These are phyloP conservation scores for Ascochyta fabae DNA, from an alignment of 2,329 filamentous ascomycete species.

Conservation along the genomic window DNA sequence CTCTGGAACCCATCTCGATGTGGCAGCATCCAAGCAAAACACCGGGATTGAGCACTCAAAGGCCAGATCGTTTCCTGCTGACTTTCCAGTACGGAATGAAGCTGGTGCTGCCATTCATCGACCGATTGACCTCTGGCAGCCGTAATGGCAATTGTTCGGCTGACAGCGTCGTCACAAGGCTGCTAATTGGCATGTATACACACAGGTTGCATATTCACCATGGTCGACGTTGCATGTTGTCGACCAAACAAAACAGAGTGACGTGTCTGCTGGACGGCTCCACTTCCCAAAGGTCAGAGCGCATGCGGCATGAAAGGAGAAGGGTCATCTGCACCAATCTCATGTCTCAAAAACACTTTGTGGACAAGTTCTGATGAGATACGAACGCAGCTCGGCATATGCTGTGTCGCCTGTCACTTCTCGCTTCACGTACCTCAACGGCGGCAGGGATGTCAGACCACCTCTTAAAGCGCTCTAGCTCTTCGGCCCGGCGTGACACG, in stretches of 20 bases:
- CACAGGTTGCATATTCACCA: slow-evolving; percentile 5
- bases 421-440: slow-evolving; percentile 36
- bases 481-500: slow-evolving; percentile 32
- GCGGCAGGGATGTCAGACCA: slow-evolving; percentile 32
- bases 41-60: slow-evolving; percentile 9
- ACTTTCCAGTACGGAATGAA: neutral
- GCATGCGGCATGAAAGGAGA: slow-evolving; percentile 16
- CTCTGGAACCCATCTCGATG: slow-evolving; percentile 7
- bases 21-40: slow-evolving; percentile 10
- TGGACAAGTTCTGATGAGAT: slow-evolving; percentile 22
- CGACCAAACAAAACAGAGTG: slow-evolving; percentile 15
- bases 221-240: slow-evolving; percentile 18
- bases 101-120: neutral
- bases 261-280: slow-evolving; percentile 16
- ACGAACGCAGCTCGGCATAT: slow-evolving; percentile 29
- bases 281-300: slow-evolving; percentile 21
- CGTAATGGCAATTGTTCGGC: neutral
- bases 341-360: slow-evolving; percentile 18
- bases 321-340: slow-evolving; percentile 27
- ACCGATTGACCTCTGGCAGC: slow-evolving; percentile 2
- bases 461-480: slow-evolving; percentile 28
- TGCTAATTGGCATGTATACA: slow-evolving; percentile 2
- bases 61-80: slow-evolving; percentile 7
- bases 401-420: slow-evolving; percentile 40
- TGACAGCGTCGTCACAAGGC: slow-evolving; percentile 3